These are phyloP conservation scores for Beauveria sp. DNA, from an alignment of 2,329 filamentous ascomycete genomes.

Conservation along the genomic window DNA sequence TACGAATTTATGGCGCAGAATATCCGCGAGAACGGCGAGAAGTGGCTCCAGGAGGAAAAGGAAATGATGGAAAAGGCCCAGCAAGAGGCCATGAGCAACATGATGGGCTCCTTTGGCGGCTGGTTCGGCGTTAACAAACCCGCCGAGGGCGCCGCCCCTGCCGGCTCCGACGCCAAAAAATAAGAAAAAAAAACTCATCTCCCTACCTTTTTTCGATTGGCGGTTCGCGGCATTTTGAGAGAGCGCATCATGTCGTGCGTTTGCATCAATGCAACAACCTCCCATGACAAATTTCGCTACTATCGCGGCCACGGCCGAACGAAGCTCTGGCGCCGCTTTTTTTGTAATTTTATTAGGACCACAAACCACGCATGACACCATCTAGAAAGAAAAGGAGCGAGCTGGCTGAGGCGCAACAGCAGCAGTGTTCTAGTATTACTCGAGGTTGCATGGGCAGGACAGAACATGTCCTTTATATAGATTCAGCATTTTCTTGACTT, in stretches of 20 bases:
- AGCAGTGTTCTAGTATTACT: slow-evolving; percentile 7
- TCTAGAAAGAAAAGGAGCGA: slow-evolving; percentile 5
- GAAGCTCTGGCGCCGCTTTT: neutral
- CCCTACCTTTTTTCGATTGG: neutral
- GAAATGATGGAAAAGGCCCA: slow-evolving; percentile 80
- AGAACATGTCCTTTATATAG: slow-evolving; percentile 7
- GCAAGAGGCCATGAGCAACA: slow-evolving; percentile 84
- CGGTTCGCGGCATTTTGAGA: neutral
- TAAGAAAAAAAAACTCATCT: neutral
- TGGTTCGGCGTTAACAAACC: slow-evolving; percentile 22
- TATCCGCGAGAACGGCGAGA: slow-evolving; percentile 86
- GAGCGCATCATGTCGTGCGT: neutral
- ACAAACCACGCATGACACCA: neutral
- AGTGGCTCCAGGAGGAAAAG: slow-evolving; percentile 92
- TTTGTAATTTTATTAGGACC: slow-evolving; percentile 9
- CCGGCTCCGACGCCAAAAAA: slow-evolving; percentile 1
- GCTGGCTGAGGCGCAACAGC: slow-evolving; percentile 6
- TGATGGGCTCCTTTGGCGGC: slow-evolving; percentile 65
- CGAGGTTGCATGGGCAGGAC: slow-evolving; percentile 9
- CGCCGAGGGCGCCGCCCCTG: neutral
- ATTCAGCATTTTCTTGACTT: slow-evolving; percentile 5
- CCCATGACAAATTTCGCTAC: neutral
- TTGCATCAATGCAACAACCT: neutral
- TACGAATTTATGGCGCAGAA: slow-evolving; percentile 86
- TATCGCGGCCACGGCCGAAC: neutral